Evolutionary conservation across 1,284 basidiomycete genomes (phyloP), one percentile per base, ranked within the genome.

Genomic region (Melampsora larici-populina): DNA sequence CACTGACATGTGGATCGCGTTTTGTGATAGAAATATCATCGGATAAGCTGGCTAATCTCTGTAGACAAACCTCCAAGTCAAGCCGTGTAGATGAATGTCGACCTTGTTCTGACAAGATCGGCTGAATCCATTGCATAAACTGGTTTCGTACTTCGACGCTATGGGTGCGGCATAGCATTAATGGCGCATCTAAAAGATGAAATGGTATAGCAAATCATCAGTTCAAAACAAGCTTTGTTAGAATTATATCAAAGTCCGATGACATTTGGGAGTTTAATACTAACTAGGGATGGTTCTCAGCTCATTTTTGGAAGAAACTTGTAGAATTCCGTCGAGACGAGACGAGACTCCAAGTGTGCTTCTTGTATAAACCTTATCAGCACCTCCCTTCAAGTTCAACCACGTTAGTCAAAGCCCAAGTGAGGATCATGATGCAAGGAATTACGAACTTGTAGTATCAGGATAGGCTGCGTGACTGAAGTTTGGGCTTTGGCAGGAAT

Each of bases 141-240:
- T 7, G 4, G 15, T 15, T 13, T 31, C 26, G 17, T 0, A 60
- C 43, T 69, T 76, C 73, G 17, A 24, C 40, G 7, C 31, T 36
- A 33, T 76, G 73, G 8, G 73, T 76, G 24, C 43, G 67, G 31
- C 36, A 68, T 7, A 24, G 33, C 26, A 62, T 29, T 40, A 69
- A 63, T 5, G 73, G 73, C 1, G 73, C 73, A n/a, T 69, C 73
- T 76, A 31, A 21, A n/a, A 3, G 58, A 63, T 55, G 40, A 40
- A 67, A 17, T 15, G 40, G 24, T 46, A 33, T 40, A 11, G 36
- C 36, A 40, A 40, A 40, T 40, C 36, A 40, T 40, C 36, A 40
- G 36, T 40, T 40, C 36, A 40, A 40, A 40, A 11, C 36, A 40
- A 11, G 36, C 11, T 40, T 40, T 40, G 36, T 40, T 40, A 9